These are phyloP conservation scores for Eremothecium gossypii DNA, from an alignment of 1,139 yeast genomes.

Conservation along the genomic window DNA sequence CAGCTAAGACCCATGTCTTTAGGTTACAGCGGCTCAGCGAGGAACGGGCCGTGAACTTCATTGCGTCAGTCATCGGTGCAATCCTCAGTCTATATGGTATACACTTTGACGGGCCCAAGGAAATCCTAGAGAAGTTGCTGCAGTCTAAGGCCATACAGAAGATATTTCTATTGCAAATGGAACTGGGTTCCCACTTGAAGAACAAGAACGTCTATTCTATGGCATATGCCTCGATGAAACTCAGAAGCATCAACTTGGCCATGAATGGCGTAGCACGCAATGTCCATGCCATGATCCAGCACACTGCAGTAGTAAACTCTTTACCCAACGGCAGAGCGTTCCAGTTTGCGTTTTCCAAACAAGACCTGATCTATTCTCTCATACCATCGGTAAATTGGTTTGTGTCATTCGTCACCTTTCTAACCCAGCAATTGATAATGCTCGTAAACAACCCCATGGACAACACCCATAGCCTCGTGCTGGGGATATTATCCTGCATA, in stretches of 20 bases:
- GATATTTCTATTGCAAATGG: conserved; percentile 27
- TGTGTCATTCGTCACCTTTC: conserved; percentile 25
- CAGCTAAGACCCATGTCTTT: conserved; percentile 26
- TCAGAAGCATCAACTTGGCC: conserved; percentile 29
- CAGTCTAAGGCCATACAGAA: conserved; percentile 31
- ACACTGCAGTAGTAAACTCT: conserved; percentile 28
- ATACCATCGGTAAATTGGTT: conserved; percentile 31
- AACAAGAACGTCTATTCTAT: conserved; percentile 24
- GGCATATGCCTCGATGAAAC: conserved; percentile 26
- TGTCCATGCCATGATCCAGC: conserved; percentile 19
- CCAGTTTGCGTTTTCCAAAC: conserved; percentile 30
- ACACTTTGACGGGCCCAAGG: conserved; percentile 29
- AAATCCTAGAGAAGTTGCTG: conserved; percentile 29
- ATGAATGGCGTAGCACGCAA: conserved; percentile 31
- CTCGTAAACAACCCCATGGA: conserved; percentile 21
- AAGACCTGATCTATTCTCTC: conserved; percentile 28
- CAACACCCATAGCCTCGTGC: conserved; percentile 19
- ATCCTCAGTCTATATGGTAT: conserved; percentile 29
- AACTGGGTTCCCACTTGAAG: conserved; percentile 24
- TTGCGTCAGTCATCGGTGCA: conserved; percentile 22
- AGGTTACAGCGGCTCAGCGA: conserved; percentile 17
- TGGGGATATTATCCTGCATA: conserved; percentile 28
- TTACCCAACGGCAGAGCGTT: conserved; percentile 23
- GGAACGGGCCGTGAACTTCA: conserved; percentile 23
- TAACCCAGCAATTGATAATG: conserved; percentile 26